A percentile compares a stretch with the other conserved stretches of the same genome.
These are phyloP conservation scores for Penicillium canariense DNA, from an alignment of 495 filamentous ascomycete genomes.

Conservation along the genomic window DNA sequence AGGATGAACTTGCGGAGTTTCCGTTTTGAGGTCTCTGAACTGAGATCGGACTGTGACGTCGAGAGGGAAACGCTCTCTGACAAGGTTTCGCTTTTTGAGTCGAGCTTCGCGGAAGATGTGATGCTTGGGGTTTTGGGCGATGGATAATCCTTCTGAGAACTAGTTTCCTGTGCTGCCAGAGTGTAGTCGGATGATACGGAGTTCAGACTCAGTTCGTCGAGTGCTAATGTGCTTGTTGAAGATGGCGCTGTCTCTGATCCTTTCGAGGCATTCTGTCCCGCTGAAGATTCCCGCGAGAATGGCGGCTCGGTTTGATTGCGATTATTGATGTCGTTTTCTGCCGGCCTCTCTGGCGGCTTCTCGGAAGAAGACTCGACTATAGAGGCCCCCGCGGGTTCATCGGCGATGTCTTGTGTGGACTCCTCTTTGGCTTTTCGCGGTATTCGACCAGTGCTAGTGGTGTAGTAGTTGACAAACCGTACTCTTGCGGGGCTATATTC, in stretches of 20 bases:
- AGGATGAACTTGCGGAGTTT: constrained; percentile 76
- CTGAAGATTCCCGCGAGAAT: not conserved
- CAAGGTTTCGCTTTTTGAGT: constrained; percentile 1
- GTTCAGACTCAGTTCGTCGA: not conserved
- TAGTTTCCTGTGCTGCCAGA: not conserved
- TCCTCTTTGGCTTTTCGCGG: constrained; percentile 16
- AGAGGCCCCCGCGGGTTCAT: not conserved
- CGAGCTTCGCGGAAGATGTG: constrained; percentile 7
- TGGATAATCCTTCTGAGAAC: not conserved
- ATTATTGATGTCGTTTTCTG: too few relatives aligned
- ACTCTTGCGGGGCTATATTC: constrained; percentile 46
- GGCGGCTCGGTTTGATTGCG: not conserved
- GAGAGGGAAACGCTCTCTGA: constrained; percentile 16
- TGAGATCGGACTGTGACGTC: constrained; percentile 5
- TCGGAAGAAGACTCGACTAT: not conserved
- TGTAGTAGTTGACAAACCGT: constrained; percentile 89
- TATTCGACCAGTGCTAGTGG: constrained; percentile 65
- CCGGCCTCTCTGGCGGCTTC: not conserved
- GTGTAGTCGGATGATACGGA: constrained; percentile 8
- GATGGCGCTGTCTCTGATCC: not conserved
- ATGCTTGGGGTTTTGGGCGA: not conserved
- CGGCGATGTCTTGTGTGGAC: not conserved
- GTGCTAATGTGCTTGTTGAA: not conserved
- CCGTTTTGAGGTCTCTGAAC: constrained; percentile 23
- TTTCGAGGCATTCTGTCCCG: not conserved